A percentile compares a stretch with the other conserved stretches of the same genome.
phyloP scores from a whole-genome alignment of 495 filamentous ascomycete genomes.

The Xylona heveae region DNA sequence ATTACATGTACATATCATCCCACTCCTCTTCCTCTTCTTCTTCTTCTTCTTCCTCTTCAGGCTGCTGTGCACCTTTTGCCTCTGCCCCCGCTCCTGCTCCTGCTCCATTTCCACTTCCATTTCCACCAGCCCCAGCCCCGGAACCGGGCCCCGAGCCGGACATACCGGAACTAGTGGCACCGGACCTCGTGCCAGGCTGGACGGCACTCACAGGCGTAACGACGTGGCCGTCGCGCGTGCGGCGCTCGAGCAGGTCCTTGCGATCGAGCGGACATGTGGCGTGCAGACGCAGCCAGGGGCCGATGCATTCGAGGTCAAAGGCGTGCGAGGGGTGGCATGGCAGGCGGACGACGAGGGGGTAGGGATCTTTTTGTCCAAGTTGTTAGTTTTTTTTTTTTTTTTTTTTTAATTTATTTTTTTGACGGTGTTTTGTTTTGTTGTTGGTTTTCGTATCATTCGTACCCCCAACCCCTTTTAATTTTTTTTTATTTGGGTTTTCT shows the following conservation, averaged over 20 bases:
- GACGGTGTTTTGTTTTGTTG: neutral
- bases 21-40: slow-evolving; percentile 46
- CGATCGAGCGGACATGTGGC: slow-evolving; percentile 80
- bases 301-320: slow-evolving; percentile 90
- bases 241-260: slow-evolving; percentile 49
- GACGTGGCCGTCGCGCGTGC: too few relatives aligned
- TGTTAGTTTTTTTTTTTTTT: neutral
- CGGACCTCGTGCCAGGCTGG: too few relatives aligned
- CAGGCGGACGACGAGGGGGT: slow-evolving; percentile 70
- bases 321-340: slow-evolving; percentile 64
- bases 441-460: neutral
- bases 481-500: neutral
- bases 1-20: slow-evolving; percentile 55
- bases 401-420: neutral
- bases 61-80: neutral
- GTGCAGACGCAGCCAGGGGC: slow-evolving; percentile 74
- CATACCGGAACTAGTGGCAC: too few relatives aligned
- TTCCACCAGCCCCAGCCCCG: too few relatives aligned
- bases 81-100: slow-evolving; percentile 11
- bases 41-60: slow-evolving; percentile 27
- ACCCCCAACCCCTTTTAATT: neutral
- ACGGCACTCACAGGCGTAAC: too few relatives aligned
- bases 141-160: too few relatives aligned
- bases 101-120: slow-evolving; percentile 28
- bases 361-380: slow-evolving; percentile 20